Conservation (phyloP, 164 flowering plant species). For the Umbellularia californica region DNA sequence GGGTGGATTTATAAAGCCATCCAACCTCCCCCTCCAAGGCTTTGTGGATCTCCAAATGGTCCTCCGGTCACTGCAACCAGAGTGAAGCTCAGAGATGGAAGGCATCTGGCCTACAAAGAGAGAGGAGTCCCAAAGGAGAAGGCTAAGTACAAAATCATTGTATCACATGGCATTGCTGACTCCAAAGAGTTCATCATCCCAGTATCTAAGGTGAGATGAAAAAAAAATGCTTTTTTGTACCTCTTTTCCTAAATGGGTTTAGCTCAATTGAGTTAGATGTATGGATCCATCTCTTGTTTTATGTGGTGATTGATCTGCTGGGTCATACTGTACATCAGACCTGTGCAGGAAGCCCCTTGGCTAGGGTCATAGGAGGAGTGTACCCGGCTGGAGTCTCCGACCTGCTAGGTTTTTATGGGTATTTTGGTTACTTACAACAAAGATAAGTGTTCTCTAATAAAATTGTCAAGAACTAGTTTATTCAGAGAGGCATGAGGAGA, state of each 20-base stretch:
- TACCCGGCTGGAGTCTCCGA: no score
- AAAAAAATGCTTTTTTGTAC: not conserved
- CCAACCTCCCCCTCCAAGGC: constrained; percentile 42
- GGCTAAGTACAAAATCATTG: constrained; percentile 47
- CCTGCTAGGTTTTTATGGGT: no score
- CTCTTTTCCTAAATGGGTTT: not conserved
- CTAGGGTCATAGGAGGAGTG: no score
- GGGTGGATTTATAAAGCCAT: constrained; percentile 39
- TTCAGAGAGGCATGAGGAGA: no score
- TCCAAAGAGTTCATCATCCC: constrained; percentile 37
- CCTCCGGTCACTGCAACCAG: constrained; percentile 54
- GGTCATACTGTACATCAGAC: no score
- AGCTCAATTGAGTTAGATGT: not conserved
- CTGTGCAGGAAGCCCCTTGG: no score
- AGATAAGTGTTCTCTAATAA: no score
- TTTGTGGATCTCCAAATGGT: constrained; percentile 45
- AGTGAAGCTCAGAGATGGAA: constrained; percentile 55
- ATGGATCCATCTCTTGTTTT: no score
- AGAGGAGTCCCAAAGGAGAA: constrained; percentile 43
- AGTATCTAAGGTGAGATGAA: constrained; percentile 30
- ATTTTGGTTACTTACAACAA: no score
- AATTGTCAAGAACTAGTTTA: no score
- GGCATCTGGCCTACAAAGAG: constrained; percentile 53
- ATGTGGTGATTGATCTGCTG: no score
- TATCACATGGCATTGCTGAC: constrained; percentile 39